Evolutionary conservation across 306 rosid species (phyloP), one percentile per base, ranked within the genome.

Genomic region (Inga laurina): DNA sequence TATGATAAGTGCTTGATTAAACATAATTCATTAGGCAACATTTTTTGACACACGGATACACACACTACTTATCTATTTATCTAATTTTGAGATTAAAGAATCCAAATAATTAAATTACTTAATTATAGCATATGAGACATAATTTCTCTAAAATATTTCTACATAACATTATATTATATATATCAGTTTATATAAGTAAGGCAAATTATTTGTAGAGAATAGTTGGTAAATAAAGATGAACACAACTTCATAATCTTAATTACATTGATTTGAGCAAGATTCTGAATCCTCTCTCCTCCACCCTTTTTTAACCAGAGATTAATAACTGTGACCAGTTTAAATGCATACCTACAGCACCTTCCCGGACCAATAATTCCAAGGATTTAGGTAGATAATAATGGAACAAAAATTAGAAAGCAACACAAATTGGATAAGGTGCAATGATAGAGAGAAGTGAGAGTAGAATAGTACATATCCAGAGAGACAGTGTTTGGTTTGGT

Each of bases 361-460:
- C 62, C 62, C 2, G 0, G 62, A 56, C 24, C 62, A 56, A 56
- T 8, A 57, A n/a, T 59, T 59, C 4, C 32, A 22, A 59, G 66
- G 34, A 22, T n/a, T 22, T 59, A n/a, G 65, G 14, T n/a, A 9
- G 65, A 57, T 4, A 7, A 56, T 57, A n/a, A 49, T 0, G 61
- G 64, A 57, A n/a, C 2, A 57, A n/a, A 41, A 69, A 39, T 19
- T 10, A 5, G 15, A 43, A n/a, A 70, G 5, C 8, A 4, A 21
- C 66, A 59, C 32, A 39, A 74, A 64, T 37, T 49, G 80, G 84
- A 82, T 75, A 79, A 65, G 68, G 70, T 66, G 21, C 57, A 34
- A 67, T 67, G 24, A n/a, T 39, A 39, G 30, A 69, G 45, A 37
- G 41, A 4, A 48, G 39, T 64, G 30, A 5, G 18, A 64, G 70